A percentile compares a stretch with the other conserved stretches of the same genome.
Conservation (phyloP, 345 rosid genomes). For the thale cress (Arabidopsis thaliana) region DNA sequence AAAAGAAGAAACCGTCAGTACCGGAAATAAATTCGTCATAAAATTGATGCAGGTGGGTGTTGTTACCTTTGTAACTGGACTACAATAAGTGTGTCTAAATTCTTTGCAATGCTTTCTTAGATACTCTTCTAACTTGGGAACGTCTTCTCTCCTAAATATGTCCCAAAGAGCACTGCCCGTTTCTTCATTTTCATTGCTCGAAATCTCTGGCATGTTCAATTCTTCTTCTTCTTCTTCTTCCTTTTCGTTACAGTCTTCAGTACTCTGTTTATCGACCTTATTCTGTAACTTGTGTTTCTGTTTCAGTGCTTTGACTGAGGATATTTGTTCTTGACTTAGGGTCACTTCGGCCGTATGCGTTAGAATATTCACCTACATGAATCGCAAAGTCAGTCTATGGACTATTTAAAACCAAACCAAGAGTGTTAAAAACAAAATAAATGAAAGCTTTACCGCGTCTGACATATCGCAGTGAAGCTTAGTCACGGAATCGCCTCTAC, state of each 20-base stretch:
- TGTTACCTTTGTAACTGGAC: conserved; percentile 68
- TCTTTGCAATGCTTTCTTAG: conserved; percentile 66
- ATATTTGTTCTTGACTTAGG: conserved; percentile 56
- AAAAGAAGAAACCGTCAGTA: neutral
- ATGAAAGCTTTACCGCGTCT: conserved; percentile 70
- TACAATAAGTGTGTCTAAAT: conserved; percentile 76
- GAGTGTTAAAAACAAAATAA: neutral
- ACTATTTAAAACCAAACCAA: neutral
- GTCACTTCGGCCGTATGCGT: conserved; percentile 68
- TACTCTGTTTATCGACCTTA: conserved; percentile 50
- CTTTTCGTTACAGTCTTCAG: conserved; percentile 18
- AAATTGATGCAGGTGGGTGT: neutral
- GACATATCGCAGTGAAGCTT: conserved; percentile 95
- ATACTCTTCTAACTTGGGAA: conserved; percentile 75
- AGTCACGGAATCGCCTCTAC: conserved; percentile 95
- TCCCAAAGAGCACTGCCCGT: conserved; percentile 87
- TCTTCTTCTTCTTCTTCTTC: conserved; percentile 25
- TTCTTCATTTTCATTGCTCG: conserved; percentile 37
- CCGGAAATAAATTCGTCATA: neutral
- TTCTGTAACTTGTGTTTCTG: conserved; percentile 66
- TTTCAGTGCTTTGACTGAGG: conserved; percentile 58
- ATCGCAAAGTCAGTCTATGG: conserved; percentile 9
- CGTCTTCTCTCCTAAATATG: conserved; percentile 89
- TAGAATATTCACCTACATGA: conserved; percentile 74
- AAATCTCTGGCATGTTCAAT: conserved; percentile 15